Base-by-base conservation (phyloP, 2,329 filamentous ascomycete species). In the Monilinia fructigena region DNA sequence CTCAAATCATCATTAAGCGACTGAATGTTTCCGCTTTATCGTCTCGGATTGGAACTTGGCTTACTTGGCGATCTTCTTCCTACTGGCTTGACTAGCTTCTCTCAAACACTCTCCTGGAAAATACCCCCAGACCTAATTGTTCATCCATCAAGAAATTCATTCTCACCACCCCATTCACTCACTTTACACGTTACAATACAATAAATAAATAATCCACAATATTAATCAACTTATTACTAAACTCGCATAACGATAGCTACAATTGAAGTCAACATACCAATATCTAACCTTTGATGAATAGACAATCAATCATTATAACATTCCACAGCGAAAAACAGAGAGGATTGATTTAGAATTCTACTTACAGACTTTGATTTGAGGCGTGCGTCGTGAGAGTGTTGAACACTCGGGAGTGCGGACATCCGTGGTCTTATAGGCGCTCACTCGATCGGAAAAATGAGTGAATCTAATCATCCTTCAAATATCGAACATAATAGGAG, bases 401-500 rank as follows among this genome's bases (percentile, higher is more conserved):
- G 45, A 66, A 45, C 58, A 55, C 64, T 66, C 58, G 64, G 58
- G 58, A 66, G 64, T 62, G 58, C 58, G 48, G 58, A 66, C 56
- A 55, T 60, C 58, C 58, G 45, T 38, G 31, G 28, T 61, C 45
- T 50, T 38, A 58, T 28, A 59, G 45, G 38, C 42, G 42, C 55
- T 65, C 66, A 65, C 38, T 45, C 35, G 4, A 55, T 64, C 59
- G 40, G 48, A 28, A 60, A 54, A 53, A 72, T 72, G 70, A 66
- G 63, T 55, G 69, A 63, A 47, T 53, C 59, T 23, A 63, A 70
- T 55, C 66, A 55, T 63, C 68, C 65, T 60, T 60, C 76, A 63
- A 76, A 74, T 40, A 68, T 76, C 66, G 77, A 77, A 69, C 68
- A 78, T 69, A 79, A 81, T 71, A 78, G 79, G 74, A 79, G 77